Conservation (phyloP, 768 basidiomycete species). For the Lactifluus subvellereus region DNA sequence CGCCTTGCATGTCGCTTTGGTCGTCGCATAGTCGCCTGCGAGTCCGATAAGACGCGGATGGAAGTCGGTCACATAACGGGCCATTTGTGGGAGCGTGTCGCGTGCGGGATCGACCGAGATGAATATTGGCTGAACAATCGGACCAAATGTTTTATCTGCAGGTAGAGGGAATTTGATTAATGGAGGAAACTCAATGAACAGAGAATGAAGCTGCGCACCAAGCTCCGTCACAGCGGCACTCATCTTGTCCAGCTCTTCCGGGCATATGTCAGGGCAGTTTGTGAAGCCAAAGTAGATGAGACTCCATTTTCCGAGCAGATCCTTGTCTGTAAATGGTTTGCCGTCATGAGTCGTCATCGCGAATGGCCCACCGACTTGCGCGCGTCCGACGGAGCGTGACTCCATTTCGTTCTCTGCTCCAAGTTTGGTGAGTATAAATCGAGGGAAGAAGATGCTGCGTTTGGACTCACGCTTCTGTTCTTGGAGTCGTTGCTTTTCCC, state of each 20-base stretch:
- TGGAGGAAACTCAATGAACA: not conserved
- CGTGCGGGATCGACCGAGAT: conserved; percentile 96
- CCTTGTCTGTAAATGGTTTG: conserved; percentile 68
- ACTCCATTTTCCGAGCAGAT: conserved; percentile 88
- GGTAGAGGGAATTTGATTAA: not conserved
- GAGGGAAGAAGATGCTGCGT: not conserved
- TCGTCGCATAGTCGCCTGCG: conserved; percentile 76
- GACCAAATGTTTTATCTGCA: conserved; percentile 62
- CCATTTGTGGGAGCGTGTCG: conserved; percentile 60
- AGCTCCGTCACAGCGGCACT: conserved; percentile 64
- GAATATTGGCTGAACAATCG: conserved; percentile 83
- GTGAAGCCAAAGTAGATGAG: conserved; percentile 98
- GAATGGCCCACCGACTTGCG: conserved; percentile 91
- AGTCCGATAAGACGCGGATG: conserved; percentile 87
- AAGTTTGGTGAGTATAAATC: not conserved
- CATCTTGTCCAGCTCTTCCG: conserved; percentile 96
- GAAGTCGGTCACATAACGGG: conserved; percentile 73
- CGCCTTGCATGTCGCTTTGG: conserved; percentile 86
- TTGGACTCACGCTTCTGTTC: conserved; percentile 63
- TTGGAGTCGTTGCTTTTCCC: conserved; percentile 74
- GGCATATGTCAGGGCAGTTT: conserved; percentile 98
- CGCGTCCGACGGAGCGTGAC: conserved; percentile 70
- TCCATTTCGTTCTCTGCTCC: conserved; percentile 59
- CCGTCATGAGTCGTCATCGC: conserved; percentile 60
- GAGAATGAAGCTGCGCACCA: conserved; percentile 43